These are phyloP conservation scores for Lichtheimia hyalospora DNA, from an alignment of 371 early-diverging fungal species.

Conservation along the genomic window DNA sequence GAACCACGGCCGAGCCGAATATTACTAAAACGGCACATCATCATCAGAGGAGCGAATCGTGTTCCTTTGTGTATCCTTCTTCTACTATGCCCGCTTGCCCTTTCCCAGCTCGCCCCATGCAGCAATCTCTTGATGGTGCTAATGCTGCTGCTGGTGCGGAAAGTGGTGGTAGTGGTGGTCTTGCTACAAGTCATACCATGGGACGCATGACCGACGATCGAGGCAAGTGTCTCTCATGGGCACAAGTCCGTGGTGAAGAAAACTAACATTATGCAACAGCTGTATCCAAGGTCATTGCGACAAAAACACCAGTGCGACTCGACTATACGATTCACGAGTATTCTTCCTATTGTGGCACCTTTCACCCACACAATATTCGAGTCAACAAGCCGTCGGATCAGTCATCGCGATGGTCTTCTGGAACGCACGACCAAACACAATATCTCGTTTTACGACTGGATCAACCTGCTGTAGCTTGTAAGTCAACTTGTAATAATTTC, in stretches of 20 bases:
- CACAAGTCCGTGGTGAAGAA: too few relatives aligned
- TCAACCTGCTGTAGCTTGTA: constrained; percentile 72
- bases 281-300: constrained; percentile 6
- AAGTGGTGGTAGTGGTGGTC: too few relatives aligned
- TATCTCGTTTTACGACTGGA: constrained; percentile 78
- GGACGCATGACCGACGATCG: too few relatives aligned
- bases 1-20: background rate
- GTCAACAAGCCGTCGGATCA: constrained; percentile 77
- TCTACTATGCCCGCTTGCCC: too few relatives aligned
- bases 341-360: constrained; percentile 76
- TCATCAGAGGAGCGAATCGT: too few relatives aligned
- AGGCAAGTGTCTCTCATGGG: too few relatives aligned
- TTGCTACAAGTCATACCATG: too few relatives aligned
- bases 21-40: background rate
- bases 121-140: too few relatives aligned
- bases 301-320: constrained; percentile 14
- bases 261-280: too few relatives aligned
- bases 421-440: constrained; percentile 81
- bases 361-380: constrained; percentile 78
- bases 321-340: constrained; percentile 60
- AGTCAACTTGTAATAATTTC: constrained; percentile 10
- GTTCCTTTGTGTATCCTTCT: too few relatives aligned
- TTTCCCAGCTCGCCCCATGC: too few relatives aligned
- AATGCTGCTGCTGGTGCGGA: too few relatives aligned
- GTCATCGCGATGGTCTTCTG: constrained; percentile 84